phyloP scores from a whole-genome alignment of 169 alveolate species.

The Plasmodium yoelii region DNA sequence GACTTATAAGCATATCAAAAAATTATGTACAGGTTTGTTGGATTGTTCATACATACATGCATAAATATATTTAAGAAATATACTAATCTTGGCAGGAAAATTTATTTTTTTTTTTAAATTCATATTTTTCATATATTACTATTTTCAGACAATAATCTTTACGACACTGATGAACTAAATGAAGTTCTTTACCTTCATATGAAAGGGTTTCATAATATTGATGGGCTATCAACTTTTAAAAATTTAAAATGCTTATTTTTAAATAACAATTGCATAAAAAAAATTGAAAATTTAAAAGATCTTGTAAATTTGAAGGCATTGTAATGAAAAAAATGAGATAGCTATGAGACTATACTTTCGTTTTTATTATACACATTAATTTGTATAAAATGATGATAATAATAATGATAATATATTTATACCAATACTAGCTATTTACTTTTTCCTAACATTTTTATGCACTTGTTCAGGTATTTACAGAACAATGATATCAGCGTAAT shows the following conservation, averaged over 20 bases:
- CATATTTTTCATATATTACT: neutral
- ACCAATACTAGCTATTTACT: neutral
- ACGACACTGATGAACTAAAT: constrained; percentile 92
- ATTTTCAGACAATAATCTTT: constrained; percentile 81
- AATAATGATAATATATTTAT: no score
- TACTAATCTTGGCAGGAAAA: neutral
- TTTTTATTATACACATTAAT: constrained; percentile 4
- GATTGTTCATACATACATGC: neutral
- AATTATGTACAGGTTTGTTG: constrained; percentile 45
- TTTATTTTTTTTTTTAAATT: constrained; percentile 1
- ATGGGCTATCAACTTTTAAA: constrained; percentile 89
- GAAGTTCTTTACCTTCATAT: constrained; percentile 93
- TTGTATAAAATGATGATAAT: neutral
- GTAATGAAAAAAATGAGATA: constrained; percentile 62
- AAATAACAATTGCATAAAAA: constrained; percentile 93
- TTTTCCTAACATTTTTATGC: neutral
- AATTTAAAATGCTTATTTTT: constrained; percentile 93
- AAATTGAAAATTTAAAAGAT: constrained; percentile 89
- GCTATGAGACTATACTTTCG: neutral
- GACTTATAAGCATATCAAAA: constrained; percentile 45
- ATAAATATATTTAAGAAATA: neutral
- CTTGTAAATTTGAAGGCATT: constrained; percentile 89
- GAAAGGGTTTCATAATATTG: constrained; percentile 91
- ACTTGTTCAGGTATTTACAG: constrained; percentile 82
- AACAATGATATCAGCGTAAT: constrained; percentile 92